A percentile compares a stretch with the other conserved stretches of the same genome.
phyloP scores from a whole-genome alignment of 176 grass and related monocot genomes.

The Tillandsia leiboldiana region DNA sequence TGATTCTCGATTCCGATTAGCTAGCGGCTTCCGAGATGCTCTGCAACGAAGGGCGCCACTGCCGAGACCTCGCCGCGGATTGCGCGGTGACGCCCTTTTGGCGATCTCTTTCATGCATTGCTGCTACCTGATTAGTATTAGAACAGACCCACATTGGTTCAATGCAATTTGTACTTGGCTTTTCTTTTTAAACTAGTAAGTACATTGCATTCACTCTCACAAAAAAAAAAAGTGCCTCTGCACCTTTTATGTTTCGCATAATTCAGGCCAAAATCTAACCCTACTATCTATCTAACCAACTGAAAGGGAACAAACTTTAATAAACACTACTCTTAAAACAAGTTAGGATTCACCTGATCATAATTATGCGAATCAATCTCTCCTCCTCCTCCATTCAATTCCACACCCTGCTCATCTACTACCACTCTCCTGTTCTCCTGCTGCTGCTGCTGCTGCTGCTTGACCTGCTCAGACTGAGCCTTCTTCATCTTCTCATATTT shows the following conservation, averaged over 20 bases:
- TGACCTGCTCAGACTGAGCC: neutral
- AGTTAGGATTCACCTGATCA: no score
- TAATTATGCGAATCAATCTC: no score
- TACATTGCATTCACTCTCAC: no score
- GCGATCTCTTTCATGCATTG: neutral
- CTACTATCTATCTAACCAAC: no score
- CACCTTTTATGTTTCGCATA: no score
- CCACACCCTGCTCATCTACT: neutral
- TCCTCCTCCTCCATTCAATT: neutral
- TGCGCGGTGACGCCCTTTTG: neutral
- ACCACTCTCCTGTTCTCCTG: conserved; percentile 21
- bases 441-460: conserved; percentile 27
- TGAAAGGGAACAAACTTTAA: no score
- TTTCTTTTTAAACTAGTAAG: no score
- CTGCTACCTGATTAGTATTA: neutral
- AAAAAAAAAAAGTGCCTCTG: no score
- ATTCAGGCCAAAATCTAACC: no score
- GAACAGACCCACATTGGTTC: no score
- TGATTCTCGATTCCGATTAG: conserved; percentile 12
- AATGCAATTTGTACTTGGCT: no score
- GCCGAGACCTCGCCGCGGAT: conserved; percentile 25
- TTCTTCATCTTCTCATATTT: conserved; percentile 69
- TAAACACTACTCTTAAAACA: no score
- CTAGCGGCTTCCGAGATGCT: conserved; percentile 61
- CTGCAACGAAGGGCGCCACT: conserved; percentile 77